Percentiles rank a stretch among this genome's conserved stretches.
Conservation (phyloP, 768 basidiomycete genomes). For the Amanita fuliginea region DNA sequence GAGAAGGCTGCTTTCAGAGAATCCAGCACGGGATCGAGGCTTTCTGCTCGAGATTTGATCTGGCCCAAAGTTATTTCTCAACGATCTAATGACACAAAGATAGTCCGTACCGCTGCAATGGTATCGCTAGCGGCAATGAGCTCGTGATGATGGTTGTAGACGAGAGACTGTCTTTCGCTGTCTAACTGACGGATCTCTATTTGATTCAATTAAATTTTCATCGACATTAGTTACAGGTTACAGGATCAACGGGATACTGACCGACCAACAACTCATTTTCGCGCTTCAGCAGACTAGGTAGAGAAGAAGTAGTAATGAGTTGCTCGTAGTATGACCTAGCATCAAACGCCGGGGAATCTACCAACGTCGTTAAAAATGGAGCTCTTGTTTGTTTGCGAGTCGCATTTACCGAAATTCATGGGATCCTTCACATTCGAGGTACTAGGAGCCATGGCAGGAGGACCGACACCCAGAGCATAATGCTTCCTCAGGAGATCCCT, state of each 20-base stretch:
- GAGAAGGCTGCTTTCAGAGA: slow-evolving; percentile 71
- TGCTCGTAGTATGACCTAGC: slow-evolving; percentile 80
- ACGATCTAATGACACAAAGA: not conserved
- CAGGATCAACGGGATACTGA: slow-evolving; percentile 12
- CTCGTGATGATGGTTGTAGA: slow-evolving; percentile 94
- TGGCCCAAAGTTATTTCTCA: slow-evolving; percentile 16
- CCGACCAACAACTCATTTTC: slow-evolving; percentile 79
- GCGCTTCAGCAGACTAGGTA: slow-evolving; percentile 60
- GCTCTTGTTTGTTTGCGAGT: not conserved
- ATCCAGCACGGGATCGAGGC: slow-evolving; percentile 77
- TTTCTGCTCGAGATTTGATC: slow-evolving; percentile 87
- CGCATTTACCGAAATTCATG: slow-evolving; percentile 58
- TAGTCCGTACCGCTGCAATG: slow-evolving; percentile 59
- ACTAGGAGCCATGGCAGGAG: slow-evolving; percentile 51
- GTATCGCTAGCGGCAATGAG: slow-evolving; percentile 91
- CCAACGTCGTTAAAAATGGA: not conserved
- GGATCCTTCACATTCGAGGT: slow-evolving; percentile 54
- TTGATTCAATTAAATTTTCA: too few species aligned
- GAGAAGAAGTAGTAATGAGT: slow-evolving; percentile 69
- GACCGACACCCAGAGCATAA: slow-evolving; percentile 74
- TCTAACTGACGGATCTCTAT: slow-evolving; percentile 83
- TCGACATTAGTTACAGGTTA: not conserved
- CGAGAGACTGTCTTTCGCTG: slow-evolving; percentile 79
- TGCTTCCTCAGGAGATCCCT: slow-evolving; percentile 76
- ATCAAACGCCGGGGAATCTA: slow-evolving; percentile 77